A percentile compares a stretch with the other conserved stretches of the same genome.
Evolutionary conservation across 495 filamentous ascomycete genomes (phyloP).

Genomic region (Talaromyces stipitatus): DNA sequence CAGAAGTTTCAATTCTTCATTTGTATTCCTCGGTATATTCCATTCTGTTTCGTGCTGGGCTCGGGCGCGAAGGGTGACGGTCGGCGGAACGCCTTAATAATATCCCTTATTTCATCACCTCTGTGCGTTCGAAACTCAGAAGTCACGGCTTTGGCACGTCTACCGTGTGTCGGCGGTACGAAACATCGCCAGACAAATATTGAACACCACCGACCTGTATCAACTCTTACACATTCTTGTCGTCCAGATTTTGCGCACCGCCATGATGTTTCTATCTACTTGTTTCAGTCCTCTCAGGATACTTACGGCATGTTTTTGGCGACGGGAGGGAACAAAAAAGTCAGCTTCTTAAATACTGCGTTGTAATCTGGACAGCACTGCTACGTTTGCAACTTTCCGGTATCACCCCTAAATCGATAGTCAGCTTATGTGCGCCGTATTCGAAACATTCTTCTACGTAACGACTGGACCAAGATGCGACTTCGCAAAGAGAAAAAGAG

Average conservation of each 20-base stretch:
- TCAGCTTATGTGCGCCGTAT: constrained; percentile 35
- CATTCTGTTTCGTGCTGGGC: constrained; percentile 1
- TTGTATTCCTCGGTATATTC: constrained; percentile 7
- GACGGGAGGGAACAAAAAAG: constrained; percentile 33
- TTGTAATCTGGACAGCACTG: constrained; percentile 47
- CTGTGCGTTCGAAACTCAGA: constrained; percentile 2
- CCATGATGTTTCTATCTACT: constrained; percentile 9
- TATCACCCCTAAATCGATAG: constrained; percentile 30
- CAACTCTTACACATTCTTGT: constrained; percentile 7
- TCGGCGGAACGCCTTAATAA: constrained; percentile 4
- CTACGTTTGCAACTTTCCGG: constrained; percentile 31
- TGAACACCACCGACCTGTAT: constrained; percentile 6
- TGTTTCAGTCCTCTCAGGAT: constrained; percentile 35
- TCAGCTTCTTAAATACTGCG: constrained; percentile 28
- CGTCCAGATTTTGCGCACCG: constrained; percentile 6
- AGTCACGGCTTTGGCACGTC: constrained; percentile 6
- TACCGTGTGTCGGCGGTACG: not conserved
- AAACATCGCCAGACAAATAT: constrained; percentile 3
- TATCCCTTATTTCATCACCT: not conserved
- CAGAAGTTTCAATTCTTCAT: constrained; percentile 4
- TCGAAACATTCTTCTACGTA: constrained; percentile 30
- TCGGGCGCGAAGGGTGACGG: constrained; percentile 3
- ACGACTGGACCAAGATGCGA: constrained; percentile 32
- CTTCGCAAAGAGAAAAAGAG: constrained; percentile 1
- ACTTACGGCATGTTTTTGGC: constrained; percentile 30